Percentiles rank a stretch among this genome's conserved stretches.
phyloP scores from a whole-genome alignment of 2,329 filamentous ascomycete species.

The Colletotrichum echinochloae region DNA sequence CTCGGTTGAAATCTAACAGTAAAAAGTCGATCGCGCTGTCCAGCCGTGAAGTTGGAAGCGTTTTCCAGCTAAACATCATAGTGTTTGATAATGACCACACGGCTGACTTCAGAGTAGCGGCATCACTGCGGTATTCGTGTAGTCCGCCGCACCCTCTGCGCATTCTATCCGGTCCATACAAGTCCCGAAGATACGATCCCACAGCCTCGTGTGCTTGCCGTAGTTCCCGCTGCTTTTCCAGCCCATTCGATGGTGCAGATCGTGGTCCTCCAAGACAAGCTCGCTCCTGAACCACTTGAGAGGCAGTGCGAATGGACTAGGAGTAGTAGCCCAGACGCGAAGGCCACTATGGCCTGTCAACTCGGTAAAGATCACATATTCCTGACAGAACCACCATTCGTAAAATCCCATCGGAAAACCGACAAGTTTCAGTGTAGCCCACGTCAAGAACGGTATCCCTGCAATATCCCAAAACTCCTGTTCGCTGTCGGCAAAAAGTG shows the following conservation, averaged over 20 bases:
- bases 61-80: neutral
- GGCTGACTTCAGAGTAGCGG: constrained; percentile 43
- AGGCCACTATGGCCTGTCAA: constrained; percentile 54
- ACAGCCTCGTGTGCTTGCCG: constrained; percentile 53
- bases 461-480: constrained; percentile 58
- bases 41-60: neutral
- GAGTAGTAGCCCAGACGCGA: constrained; percentile 51
- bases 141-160: constrained; percentile 48
- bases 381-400: constrained; percentile 60
- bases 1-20: too few species aligned
- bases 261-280: constrained; percentile 57
- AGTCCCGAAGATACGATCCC: constrained; percentile 54
- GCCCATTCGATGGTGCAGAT: constrained; percentile 55
- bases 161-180: constrained; percentile 53
- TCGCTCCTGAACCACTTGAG: constrained; percentile 50
- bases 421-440: constrained; percentile 48
- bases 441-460: constrained; percentile 55
- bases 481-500: constrained; percentile 55
- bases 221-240: constrained; percentile 54
- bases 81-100: too few species aligned
- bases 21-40: neutral
- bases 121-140: constrained; percentile 44
- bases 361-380: constrained; percentile 57
- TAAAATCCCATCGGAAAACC: constrained; percentile 60
- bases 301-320: constrained; percentile 50